Evolutionary conservation across 2,329 filamentous ascomycete genomes (phyloP).

Genomic region (Ophiocordyceps camponoti-leonardi): DNA sequence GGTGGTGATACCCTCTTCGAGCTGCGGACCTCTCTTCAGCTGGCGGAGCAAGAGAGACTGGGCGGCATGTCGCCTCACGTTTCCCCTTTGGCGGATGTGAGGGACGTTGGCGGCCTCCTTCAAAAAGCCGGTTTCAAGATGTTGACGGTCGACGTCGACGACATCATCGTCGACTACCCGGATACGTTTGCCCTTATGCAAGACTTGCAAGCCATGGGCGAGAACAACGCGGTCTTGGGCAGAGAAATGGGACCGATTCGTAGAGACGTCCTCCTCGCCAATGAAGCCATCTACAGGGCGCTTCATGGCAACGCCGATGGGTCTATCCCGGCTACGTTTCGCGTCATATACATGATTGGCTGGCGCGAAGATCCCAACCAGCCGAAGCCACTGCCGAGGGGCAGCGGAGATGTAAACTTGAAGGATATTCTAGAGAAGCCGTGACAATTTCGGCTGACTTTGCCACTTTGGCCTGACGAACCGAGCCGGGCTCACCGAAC

Average conservation of each 20-base stretch:
- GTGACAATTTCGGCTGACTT: constrained; percentile 6
- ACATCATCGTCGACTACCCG: constrained; percentile 90
- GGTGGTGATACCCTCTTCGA: constrained; percentile 91
- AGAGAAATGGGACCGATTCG: constrained; percentile 63
- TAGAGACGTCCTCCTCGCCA: constrained; percentile 72
- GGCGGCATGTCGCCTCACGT: constrained; percentile 88
- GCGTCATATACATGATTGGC: constrained; percentile 96
- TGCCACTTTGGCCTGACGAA: neutral
- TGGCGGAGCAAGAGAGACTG: constrained; percentile 76
- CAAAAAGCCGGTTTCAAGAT: constrained; percentile 85
- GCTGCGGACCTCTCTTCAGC: constrained; percentile 78
- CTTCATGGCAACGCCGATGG: constrained; percentile 72
- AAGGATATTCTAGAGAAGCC: constrained; percentile 55
- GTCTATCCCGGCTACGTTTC: constrained; percentile 73
- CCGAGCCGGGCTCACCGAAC: no score
- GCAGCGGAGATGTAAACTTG: constrained; percentile 73
- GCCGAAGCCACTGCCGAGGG: constrained; percentile 61
- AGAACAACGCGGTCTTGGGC: constrained; percentile 77
- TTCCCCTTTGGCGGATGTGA: constrained; percentile 79
- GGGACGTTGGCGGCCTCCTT: constrained; percentile 76
- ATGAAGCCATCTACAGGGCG: constrained; percentile 73
- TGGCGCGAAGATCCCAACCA: constrained; percentile 81
- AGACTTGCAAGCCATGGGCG: constrained; percentile 92
- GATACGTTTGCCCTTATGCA: constrained; percentile 81
- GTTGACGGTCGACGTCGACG: constrained; percentile 91